Conservation (phyloP, 176 grass and related monocot species). For the Oryza brachyantha region DNA sequence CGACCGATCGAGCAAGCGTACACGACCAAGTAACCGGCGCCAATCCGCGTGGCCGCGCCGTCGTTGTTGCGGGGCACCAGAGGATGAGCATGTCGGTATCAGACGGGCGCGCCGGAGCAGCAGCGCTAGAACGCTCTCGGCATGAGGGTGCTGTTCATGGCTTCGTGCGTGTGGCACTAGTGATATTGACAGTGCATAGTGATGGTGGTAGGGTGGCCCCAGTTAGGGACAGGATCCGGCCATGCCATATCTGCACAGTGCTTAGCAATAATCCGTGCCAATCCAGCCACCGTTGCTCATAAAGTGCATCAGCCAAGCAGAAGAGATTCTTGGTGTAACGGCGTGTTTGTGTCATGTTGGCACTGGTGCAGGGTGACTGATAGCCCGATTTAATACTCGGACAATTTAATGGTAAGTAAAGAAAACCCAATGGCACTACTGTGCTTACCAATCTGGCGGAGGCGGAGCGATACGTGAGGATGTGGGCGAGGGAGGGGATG, state of each 20-base stretch:
- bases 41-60: not conserved
- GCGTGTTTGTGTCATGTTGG: not conserved
- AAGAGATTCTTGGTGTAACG: not conserved
- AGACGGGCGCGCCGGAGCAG: not conserved
- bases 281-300: not conserved
- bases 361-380: not conserved
- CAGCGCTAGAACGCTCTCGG: not conserved
- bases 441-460: conserved; percentile 37
- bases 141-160: not conserved
- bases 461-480: conserved; percentile 48
- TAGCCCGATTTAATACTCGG: too few species aligned
- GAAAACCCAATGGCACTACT: not conserved
- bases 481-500: conserved; percentile 53
- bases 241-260: not conserved
- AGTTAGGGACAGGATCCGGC: not conserved
- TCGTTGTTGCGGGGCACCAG: not conserved
- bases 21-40: not conserved
- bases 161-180: not conserved
- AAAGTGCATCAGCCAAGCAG: not conserved
- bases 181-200: too few species aligned
- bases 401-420: not conserved
- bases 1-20: not conserved
- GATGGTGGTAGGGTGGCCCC: not conserved
- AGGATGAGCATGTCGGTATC: not conserved
- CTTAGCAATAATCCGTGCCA: not conserved